Evolutionary conservation across 208 protist species (phyloP).

Genomic region (Leishmania arabica): DNA sequence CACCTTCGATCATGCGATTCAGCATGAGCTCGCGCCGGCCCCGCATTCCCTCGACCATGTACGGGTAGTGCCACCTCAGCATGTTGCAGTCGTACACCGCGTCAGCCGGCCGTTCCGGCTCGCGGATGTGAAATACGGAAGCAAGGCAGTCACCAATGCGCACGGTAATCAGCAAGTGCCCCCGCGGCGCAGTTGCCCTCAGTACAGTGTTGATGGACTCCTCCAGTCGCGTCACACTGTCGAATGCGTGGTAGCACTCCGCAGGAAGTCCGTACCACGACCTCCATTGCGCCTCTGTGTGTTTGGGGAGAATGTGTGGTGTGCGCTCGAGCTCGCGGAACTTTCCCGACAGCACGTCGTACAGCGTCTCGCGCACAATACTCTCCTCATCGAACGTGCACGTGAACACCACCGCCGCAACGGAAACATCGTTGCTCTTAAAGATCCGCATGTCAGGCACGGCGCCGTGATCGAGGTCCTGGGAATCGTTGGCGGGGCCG

Average conservation of each 20-base stretch:
- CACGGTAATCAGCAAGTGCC: conserved; percentile 85
- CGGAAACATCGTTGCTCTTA: conserved; percentile 80
- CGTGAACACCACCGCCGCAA: conserved; percentile 84
- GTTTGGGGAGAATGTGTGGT: conserved; percentile 55
- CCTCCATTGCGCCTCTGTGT: conserved; percentile 49
- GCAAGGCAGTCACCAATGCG: conserved; percentile 87
- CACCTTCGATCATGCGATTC: conserved; percentile 80
- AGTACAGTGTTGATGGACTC: conserved; percentile 76
- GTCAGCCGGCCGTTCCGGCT: conserved; percentile 70
- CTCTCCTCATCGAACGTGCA: conserved; percentile 65
- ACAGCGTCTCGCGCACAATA: conserved; percentile 60
- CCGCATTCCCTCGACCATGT: conserved; percentile 63
- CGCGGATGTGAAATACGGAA: conserved; percentile 73
- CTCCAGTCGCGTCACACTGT: conserved; percentile 74
- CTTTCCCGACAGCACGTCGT: conserved; percentile 52
- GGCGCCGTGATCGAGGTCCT: conserved; percentile 30
- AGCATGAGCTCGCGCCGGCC: conserved; percentile 75
- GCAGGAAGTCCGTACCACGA: conserved; percentile 72
- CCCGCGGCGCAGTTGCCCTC: conserved; percentile 41
- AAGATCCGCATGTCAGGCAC: conserved; percentile 64
- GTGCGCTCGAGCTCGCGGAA: conserved; percentile 35
- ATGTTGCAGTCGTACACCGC: conserved; percentile 81
- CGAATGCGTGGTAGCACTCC: conserved; percentile 63
- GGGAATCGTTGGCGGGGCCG: conserved; percentile 27
- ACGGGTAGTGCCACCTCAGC: conserved; percentile 89